These are phyloP conservation scores for Stephanodiscus minutulus DNA, from an alignment of 108 stramenopile genomes.

Conservation along the genomic window DNA sequence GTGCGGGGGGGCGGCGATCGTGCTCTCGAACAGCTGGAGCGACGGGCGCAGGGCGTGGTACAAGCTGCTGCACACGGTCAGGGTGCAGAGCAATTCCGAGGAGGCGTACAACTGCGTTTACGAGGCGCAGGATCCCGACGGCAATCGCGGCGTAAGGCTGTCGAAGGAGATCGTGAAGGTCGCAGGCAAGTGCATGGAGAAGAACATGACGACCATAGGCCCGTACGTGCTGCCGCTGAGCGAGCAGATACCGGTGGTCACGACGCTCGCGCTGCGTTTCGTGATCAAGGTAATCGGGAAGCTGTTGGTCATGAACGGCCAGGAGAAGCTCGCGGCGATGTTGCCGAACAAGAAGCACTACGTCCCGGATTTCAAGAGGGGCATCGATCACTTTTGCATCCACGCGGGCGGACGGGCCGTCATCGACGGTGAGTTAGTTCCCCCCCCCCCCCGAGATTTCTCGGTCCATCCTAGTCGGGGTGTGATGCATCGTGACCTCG, in stretches of 20 bases:
- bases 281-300: slow-evolving; percentile 58
- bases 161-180: slow-evolving; percentile 98
- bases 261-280: slow-evolving; percentile 56
- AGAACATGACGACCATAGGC: slow-evolving; percentile 95
- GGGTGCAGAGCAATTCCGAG: slow-evolving; percentile 89
- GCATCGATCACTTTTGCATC: slow-evolving; percentile 98
- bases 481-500: background rate
- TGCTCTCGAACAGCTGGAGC: slow-evolving; percentile 92
- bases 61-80: slow-evolving; percentile 95
- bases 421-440: slow-evolving; percentile 83
- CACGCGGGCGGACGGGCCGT: slow-evolving; percentile 97
- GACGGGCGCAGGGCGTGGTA: slow-evolving; percentile 96
- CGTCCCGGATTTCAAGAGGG: slow-evolving; percentile 96
- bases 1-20: slow-evolving; percentile 97
- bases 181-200: slow-evolving; percentile 96
- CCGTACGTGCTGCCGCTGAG: slow-evolving; percentile 92
- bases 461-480: slow-evolving; percentile 15
- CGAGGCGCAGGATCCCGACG: slow-evolving; percentile 87
- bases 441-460: background rate
- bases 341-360: slow-evolving; percentile 76
- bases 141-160: slow-evolving; percentile 88
- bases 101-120: slow-evolving; percentile 93
- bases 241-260: slow-evolving; percentile 90
- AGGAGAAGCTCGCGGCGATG: slow-evolving; percentile 60
- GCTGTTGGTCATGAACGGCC: slow-evolving; percentile 38